Base-by-base conservation (phyloP, 1,284 basidiomycete species). In the Tremellales sp. region DNA sequence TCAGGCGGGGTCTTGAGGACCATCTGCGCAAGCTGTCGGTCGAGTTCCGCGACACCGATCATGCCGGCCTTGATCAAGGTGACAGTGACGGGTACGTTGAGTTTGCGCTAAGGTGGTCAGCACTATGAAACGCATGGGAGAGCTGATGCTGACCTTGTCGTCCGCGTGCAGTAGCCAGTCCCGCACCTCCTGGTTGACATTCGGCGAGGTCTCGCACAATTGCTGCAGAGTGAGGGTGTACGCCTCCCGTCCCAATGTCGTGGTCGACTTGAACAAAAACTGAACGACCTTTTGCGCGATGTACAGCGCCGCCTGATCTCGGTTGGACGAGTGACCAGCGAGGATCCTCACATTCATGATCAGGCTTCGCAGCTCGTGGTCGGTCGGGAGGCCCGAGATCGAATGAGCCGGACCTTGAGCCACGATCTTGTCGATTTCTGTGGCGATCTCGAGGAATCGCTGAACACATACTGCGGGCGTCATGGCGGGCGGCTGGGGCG, bases 131-230 rank as follows among this genome's bases (percentile, higher is more conserved):
- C 39, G 37, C 15, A 23, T 29, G 33, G 23, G 13, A 40, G 17
- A 46, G 29, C n/a, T n/a, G 15, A 31, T 1, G 76, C 82, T 53
- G 54, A 89, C 89, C 76, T 94, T 89, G 72, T 98, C 96, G 70
- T 98, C 93, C 13, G 94, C 89, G 68, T 93, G 97, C 43, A 97
- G 78, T 45, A 99, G 78, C 96, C 96, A 99, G 12, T 87, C 90
- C 50, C 93, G 88, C 8, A 94, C 96, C 75, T 99, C 96, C 74
- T 91, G 91, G 19, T 88, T 89, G 40, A 97, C 93, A 64, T 96
- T 91, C 61, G 88, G 84, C 56, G 90, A 94, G 24, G 85, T 78
- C 56, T 85, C 84, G 74, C 96, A 98, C 21, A 99, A 79, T 55
- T 89, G 85, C 58, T 94, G 88, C 21, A 98, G 78, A 43, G 98